Base-by-base conservation (phyloP, 169 alveolate species). In the Cryptosporidium tyzzeri region DNA sequence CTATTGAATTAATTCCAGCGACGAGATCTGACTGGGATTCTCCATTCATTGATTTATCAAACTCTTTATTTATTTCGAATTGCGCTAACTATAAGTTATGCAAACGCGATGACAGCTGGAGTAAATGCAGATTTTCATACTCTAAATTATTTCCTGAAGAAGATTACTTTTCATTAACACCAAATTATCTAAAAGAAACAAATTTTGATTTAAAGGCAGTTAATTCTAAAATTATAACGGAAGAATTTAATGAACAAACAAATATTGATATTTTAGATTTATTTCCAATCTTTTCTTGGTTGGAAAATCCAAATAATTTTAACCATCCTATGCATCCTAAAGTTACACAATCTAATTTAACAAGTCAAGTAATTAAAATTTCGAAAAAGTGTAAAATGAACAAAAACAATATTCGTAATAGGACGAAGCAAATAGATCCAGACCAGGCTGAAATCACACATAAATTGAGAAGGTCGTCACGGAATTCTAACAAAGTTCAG, bases 251-350 rank as follows among this genome's bases (percentile, higher is more conserved):
- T 29, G 89, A 59, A 7, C 41, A 16, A 16, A 23, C 23, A 35
- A 80, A 59, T 44, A 39, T 65, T 37, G 89, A 80, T 16, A 45
- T 80, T 29, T 80, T 80, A 41, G 89, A 80, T 62, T 59, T 80
- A 50, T 44, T 80, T 41, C 89, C 89, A 21, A 29, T 80, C 41
- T 39, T 62, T 31, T 80, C 89, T 37, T 80, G 89, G 89, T 23
- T 80, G 41, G 75, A 65, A 29, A 31, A 65, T 80, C 21, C 44
- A n/a, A 59, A 21, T 12, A 80, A 65, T 37, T 51, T 61, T 12
- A 37, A 51, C 29, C 29, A 80, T 80, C 35, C 21, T 62, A 23
- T 65, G 14, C 14, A 80, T 9, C 80, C 68, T 26, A 59, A 59
- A 65, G 3, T 50, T 26, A 0, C 48, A 12, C 86, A 73, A 8